Evolutionary conservation across 1,284 basidiomycete genomes (phyloP), one percentile per base, ranked within the genome.

Genomic region (Agroathelia rolfsii): DNA sequence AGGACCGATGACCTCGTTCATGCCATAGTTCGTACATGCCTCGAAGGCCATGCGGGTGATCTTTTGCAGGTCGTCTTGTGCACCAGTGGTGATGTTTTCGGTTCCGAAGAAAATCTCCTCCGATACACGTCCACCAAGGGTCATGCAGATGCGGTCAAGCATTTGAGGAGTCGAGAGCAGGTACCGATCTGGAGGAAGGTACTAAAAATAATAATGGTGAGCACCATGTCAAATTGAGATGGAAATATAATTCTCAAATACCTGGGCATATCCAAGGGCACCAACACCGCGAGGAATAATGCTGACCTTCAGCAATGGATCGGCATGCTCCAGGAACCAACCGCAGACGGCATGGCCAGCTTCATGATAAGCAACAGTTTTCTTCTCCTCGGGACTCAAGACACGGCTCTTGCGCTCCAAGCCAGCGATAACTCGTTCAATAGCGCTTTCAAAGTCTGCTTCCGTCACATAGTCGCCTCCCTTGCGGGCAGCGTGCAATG

Each of bases 31-130:
- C n/a, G 84, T 83, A 38, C 78, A 81, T 4, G 80, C 89, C 61
- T 97, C 93, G 44, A 94, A 96, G 2, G 94, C 95, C 81, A 97
- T 92, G 43, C 86, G 79, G 6, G 95, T 96, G 46, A 98, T 95
- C 65, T 97, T 98, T 58, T 94, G 89, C 34, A 97, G 63, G 52
- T 97, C 94, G 51, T 97, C 93, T 59, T 96, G 90, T 3, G 95
- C 95, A 45, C 94, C 94, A 2, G 94, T 95, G 1, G 95, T 99
- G 58, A 98, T 94, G 47, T 87, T 84, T 49, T 78, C 80, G n/a
- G 58, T 47, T 21, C 87, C 89, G 51, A 98, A 99, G 67, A 98
- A 96, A 41, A 98, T 93, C 59, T 98, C 95, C 60, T 98, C 94
- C 1, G 92, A 85, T 3, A 97, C 94, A 40, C 95, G 87, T 3